Evolutionary conservation across 2,329 filamentous ascomycete genomes (phyloP), one percentile per base, ranked within the genome.

Genomic region (Aureobasidium subglaciale): DNA sequence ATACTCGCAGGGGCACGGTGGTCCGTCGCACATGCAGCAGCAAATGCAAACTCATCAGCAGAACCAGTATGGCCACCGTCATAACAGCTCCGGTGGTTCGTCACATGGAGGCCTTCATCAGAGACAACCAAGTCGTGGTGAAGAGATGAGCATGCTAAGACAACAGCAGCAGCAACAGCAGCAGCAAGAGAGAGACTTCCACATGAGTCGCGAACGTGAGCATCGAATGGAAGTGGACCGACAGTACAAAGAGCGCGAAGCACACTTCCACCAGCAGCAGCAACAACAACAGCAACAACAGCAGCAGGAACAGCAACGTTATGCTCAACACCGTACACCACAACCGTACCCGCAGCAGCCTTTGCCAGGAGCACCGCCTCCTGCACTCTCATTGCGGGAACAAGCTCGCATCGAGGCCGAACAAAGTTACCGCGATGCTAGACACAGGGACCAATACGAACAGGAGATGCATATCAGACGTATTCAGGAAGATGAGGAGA

Each of bases 21-120:
- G 29, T n/a, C 16, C 57, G 3, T 32, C 52, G 11, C 53, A 58
- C 20, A 29, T 56, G 41, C 53, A 56, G 41, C 53, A 56, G 45
- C 57, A 56, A 16, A 53, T 46, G 16, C 65, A 65, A 41, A 52
- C 60, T 22, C 63, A 58, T n/a, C 55, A 56, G 43, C 58, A 63
- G 29, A 64, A 61, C 48, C 63, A 65, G 24, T 60, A 60, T 13
- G 63, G 67, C 29, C 67, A 68, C 30, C 58, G 64, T 5, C 67
- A 68, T 58, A 66, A 66, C 22, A 60, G 50, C 15, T 67, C 66
- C 2, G 56, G 58, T 27, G 63, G 63, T 5, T 42, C 50, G 3
- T 53, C 58, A 9, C 61, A 62, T 34, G 53, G 58, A 1, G 40
- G 54, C 11, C 52, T 63, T 37, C 63, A 67, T 37, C 64, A 64